phyloP scores from a whole-genome alignment of 176 grass and related monocot genomes.

The Oryza meyeriana region DNA sequence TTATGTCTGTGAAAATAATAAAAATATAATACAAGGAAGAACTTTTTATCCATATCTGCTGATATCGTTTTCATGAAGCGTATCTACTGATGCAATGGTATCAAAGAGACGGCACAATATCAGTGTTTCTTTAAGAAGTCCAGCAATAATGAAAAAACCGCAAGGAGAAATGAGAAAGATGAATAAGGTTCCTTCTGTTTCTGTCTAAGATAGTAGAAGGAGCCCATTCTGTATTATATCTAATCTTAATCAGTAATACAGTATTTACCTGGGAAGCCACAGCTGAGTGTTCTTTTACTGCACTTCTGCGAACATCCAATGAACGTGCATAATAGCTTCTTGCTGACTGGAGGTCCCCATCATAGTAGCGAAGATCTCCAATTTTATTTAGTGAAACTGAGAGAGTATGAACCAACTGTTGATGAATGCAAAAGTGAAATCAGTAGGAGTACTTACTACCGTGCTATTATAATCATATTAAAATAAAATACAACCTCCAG shows the following conservation, averaged over 20 bases:
- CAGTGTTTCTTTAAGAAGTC: not conserved
- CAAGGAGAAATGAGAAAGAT: not conserved
- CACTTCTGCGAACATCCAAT: conserved; percentile 73
- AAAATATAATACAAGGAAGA: not conserved
- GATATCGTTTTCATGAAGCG: not conserved
- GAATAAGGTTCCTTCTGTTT: not conserved
- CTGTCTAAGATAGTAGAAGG: not conserved
- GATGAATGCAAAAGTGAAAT: conserved; percentile 34
- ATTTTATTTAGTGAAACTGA: conserved; percentile 98
- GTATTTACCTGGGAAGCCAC: conserved; percentile 76
- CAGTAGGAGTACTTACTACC: not conserved
- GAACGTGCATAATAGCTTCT: conserved; percentile 82
- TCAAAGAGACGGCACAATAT: not conserved
- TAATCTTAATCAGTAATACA: not conserved
- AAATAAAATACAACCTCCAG: conserved; percentile 64
- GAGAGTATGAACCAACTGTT: conserved; percentile 83
- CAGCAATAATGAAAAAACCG: not conserved
- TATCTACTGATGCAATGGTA: not conserved
- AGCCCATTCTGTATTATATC: not conserved
- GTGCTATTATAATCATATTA: not conserved
- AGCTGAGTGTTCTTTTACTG: conserved; percentile 72
- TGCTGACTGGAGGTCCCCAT: conserved; percentile 79
- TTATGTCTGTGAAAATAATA: not conserved
- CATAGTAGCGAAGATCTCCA: conserved; percentile 87
- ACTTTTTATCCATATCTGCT: not conserved